Percentiles rank a stretch among this genome's conserved stretches.
Conservation (phyloP, 2,329 filamentous ascomycete genomes). For the Chlorencoelia australis region DNA sequence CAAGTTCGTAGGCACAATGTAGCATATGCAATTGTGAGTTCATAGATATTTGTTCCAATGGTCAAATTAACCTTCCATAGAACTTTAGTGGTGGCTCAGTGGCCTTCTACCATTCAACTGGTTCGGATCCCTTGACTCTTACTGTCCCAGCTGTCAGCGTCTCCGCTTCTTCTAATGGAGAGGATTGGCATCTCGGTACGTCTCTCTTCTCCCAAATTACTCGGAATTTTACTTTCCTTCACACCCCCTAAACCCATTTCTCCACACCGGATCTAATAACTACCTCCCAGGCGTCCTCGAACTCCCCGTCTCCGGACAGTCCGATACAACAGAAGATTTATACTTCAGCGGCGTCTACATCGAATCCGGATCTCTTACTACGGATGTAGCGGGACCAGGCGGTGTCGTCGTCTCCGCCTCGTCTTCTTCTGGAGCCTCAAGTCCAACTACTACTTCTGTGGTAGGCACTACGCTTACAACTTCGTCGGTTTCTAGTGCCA, state of each 20-base stretch:
- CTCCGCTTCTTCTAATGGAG: constrained; percentile 54
- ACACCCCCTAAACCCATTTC: no score
- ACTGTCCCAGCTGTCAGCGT: constrained; percentile 50
- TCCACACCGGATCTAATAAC: no score
- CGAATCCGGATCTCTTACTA: constrained; percentile 44
- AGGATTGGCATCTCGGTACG: constrained; percentile 66
- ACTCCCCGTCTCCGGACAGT: constrained; percentile 45
- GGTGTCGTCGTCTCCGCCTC: constrained; percentile 11
- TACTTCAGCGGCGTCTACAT: constrained; percentile 65
- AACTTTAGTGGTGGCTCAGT: constrained; percentile 54
- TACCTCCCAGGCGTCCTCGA: constrained; percentile 62
- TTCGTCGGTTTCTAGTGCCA: background rate
- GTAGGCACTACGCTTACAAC: background rate
- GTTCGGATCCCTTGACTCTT: constrained; percentile 43
- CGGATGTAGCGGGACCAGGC: constrained; percentile 28
- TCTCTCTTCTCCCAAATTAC: no score
- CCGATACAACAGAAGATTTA: constrained; percentile 51
- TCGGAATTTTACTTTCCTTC: no score
- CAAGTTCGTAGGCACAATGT: constrained; percentile 74
- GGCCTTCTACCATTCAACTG: constrained; percentile 61
- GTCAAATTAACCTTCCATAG: constrained; percentile 8
- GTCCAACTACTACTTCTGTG: constrained; percentile 5
- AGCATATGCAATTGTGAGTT: constrained; percentile 54
- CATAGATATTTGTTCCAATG: background rate
- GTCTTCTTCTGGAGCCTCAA: constrained; percentile 8